A percentile compares a stretch with the other conserved stretches of the same genome.
Evolutionary conservation across 345 rosid genomes (phyloP).

Genomic region (Arabidopsis suecica): DNA sequence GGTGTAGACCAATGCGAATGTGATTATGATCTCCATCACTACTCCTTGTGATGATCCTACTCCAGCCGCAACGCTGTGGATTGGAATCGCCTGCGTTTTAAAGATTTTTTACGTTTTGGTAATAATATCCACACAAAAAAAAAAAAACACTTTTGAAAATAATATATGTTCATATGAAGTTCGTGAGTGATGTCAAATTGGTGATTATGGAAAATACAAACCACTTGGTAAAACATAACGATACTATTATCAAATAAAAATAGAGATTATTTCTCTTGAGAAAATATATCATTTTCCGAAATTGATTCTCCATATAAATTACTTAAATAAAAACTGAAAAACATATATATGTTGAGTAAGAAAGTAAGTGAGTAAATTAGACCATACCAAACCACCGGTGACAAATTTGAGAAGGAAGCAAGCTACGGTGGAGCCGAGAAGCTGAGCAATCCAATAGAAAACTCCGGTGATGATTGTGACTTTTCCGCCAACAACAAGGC

Average conservation of each 20-base stretch:
- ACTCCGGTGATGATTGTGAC: slow-evolving; percentile 72
- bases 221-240: not conserved
- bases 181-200: too few species aligned
- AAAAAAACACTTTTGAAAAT: not conserved
- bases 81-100: slow-evolving; percentile 61
- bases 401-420: slow-evolving; percentile 71
- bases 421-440: slow-evolving; percentile 78
- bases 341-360: not conserved
- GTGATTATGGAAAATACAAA: not conserved
- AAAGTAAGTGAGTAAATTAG: not conserved
- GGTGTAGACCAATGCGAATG: slow-evolving; percentile 86
- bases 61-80: slow-evolving; percentile 73
- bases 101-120: not conserved
- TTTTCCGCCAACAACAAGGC: slow-evolving; percentile 83
- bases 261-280: too few species aligned
- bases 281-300: not conserved
- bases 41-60: slow-evolving; percentile 77
- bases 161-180: not conserved
- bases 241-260: not conserved
- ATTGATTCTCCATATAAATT: not conserved
- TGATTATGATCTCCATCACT: slow-evolving; percentile 84
- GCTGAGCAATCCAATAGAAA: slow-evolving; percentile 90
- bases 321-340: not conserved
- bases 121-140: not conserved
- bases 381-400: slow-evolving; percentile 85